Evolutionary conservation across 2,329 filamentous ascomycete species (phyloP).

Genomic region (Lizonia empirigonia): DNA sequence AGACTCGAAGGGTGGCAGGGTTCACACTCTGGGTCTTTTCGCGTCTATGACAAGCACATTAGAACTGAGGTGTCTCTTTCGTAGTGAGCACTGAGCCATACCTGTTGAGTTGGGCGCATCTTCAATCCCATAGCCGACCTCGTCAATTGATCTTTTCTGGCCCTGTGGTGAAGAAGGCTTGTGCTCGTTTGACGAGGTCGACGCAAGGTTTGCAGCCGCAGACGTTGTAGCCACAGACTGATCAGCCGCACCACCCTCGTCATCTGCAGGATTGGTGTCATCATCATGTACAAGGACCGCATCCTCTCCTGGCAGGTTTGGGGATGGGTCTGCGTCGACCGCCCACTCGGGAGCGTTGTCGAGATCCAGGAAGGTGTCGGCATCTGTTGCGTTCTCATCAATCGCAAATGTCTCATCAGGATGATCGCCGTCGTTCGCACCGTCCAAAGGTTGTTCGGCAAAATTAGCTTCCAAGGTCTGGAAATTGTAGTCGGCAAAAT

Average conservation of each 20-base stretch:
- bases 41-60: conserved; percentile 30
- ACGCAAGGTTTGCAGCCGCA: conserved; percentile 36
- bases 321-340: conserved; percentile 18
- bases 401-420: conserved; percentile 14
- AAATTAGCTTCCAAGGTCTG: conserved; percentile 23
- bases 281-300: conserved; percentile 19
- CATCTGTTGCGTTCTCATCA: conserved; percentile 18
- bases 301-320: conserved; percentile 16
- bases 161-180: conserved; percentile 36
- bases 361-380: conserved; percentile 28
- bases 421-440: conserved; percentile 11
- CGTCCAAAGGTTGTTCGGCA: conserved; percentile 11
- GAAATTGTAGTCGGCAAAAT: conserved; percentile 27
- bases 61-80: conserved; percentile 14
- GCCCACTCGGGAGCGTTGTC: conserved; percentile 27
- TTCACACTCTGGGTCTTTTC: conserved; percentile 42
- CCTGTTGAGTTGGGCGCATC: conserved; percentile 37
- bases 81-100: conserved; percentile 17
- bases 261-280: conserved; percentile 19
- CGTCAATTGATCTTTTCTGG: conserved; percentile 42
- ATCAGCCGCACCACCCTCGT: conserved; percentile 34
- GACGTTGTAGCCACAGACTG: conserved; percentile 32
- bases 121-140: conserved; percentile 37
- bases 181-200: conserved; percentile 31
- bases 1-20: conserved; percentile 28